phyloP scores from a whole-genome alignment of 2,329 filamentous ascomycete genomes.

The Nothomitra cinnamomea region DNA sequence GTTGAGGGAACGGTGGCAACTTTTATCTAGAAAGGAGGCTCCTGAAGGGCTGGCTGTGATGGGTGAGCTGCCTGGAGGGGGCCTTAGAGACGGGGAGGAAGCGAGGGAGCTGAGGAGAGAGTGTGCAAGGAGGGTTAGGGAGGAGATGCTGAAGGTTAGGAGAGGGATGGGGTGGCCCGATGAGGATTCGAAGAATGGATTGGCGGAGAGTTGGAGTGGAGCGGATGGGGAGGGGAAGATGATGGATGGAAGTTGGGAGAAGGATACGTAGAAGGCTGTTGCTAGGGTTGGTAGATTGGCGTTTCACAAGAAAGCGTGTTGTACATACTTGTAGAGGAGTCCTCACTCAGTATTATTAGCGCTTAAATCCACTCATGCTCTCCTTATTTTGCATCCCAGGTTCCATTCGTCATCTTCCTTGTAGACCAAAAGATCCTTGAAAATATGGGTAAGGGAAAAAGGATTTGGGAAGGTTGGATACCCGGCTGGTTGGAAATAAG shows the following conservation, averaged over 20 bases:
- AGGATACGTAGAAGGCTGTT: constrained; percentile 23
- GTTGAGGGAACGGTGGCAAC: constrained; percentile 55
- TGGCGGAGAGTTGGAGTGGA: constrained; percentile 65
- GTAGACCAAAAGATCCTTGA: no score
- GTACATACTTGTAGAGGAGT: no score
- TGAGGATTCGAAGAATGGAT: constrained; percentile 57
- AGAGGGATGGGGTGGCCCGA: constrained; percentile 56
- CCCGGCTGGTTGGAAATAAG: no score
- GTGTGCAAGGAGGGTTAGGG: constrained; percentile 59
- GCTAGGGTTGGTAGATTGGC: not conserved
- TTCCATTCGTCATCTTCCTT: no score
- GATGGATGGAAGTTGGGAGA: constrained; percentile 42
- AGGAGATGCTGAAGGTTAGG: constrained; percentile 66
- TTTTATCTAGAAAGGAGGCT: constrained; percentile 38
- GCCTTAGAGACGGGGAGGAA: constrained; percentile 52
- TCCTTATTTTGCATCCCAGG: no score
- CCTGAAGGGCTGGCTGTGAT: constrained; percentile 21
- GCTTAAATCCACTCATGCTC: no score
- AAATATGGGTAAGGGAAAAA: no score
- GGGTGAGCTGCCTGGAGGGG: constrained; percentile 43
- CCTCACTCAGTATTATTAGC: no score
- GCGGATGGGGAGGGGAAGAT: constrained; percentile 41
- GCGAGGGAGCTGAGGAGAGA: constrained; percentile 62
- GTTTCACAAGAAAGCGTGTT: not conserved
- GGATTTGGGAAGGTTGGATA: no score